Evolutionary conservation across 371 early-diverging fungal species (phyloP).

Genomic region (Mucor velutinosus): DNA sequence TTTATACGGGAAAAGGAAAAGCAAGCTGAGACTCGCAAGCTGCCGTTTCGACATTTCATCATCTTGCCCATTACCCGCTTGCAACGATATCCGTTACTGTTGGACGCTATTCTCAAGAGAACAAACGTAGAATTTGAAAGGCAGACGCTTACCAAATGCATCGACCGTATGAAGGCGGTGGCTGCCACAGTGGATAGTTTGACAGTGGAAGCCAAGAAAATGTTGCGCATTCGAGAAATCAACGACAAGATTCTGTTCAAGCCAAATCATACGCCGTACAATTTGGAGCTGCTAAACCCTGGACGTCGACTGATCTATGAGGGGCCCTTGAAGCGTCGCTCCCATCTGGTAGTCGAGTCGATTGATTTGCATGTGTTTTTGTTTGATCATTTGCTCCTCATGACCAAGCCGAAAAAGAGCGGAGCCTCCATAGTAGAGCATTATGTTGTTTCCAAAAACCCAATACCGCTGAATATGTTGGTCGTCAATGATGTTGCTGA

Average conservation of each 20-base stretch:
- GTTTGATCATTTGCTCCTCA: slow-evolving; percentile 82
- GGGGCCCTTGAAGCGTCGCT: slow-evolving; percentile 72
- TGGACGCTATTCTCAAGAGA: slow-evolving; percentile 74
- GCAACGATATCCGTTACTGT: slow-evolving; percentile 80
- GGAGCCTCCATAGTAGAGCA: slow-evolving; percentile 46
- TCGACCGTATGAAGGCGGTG: slow-evolving; percentile 61
- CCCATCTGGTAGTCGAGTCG: slow-evolving; percentile 64
- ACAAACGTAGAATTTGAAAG: slow-evolving; percentile 60
- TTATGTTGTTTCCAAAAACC: slow-evolving; percentile 45
- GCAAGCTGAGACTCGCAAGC: slow-evolving; percentile 57
- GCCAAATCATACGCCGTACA: slow-evolving; percentile 23
- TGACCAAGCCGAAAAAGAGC: slow-evolving; percentile 66
- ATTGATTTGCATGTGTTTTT: slow-evolving; percentile 74
- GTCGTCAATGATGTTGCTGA: slow-evolving; percentile 31
- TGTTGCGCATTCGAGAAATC: slow-evolving; percentile 8
- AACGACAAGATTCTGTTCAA: slow-evolving; percentile 35
- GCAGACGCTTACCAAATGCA: slow-evolving; percentile 52
- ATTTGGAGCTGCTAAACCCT: slow-evolving; percentile 68
- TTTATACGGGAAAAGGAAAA: slow-evolving; percentile 66
- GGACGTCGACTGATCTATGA: slow-evolving; percentile 76
- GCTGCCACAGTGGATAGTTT: slow-evolving; percentile 44
- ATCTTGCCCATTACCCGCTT: slow-evolving; percentile 74
- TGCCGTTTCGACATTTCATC: slow-evolving; percentile 47
- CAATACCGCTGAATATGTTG: slow-evolving; percentile 56
- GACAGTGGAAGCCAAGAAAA: background rate